Percentiles rank a stretch among this genome's conserved stretches.
Conservation (phyloP, 805 yeast genomes). For the Lachancea nothofagi region DNA sequence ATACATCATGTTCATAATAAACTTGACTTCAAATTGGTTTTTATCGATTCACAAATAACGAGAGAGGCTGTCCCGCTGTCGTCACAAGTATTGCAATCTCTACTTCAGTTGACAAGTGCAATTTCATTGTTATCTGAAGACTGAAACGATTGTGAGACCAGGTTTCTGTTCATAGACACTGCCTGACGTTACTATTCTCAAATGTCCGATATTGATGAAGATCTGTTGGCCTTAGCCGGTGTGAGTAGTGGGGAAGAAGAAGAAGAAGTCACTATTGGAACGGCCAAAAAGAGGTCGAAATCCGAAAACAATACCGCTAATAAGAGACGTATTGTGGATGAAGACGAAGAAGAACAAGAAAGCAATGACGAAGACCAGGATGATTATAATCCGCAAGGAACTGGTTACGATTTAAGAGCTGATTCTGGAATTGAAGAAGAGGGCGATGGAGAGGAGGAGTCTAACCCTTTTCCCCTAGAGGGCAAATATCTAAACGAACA, state of each 20-base stretch:
- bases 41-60: no score
- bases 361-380: slow-evolving; percentile 38
- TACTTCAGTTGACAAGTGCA: no score
- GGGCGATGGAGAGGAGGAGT: slow-evolving; percentile 37
- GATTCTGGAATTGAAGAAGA: slow-evolving; percentile 32
- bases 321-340: slow-evolving; percentile 33
- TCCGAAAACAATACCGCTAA: slow-evolving; percentile 31
- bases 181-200: not conserved
- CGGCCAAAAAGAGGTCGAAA: slow-evolving; percentile 24
- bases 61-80: no score
- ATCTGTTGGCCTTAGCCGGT: slow-evolving; percentile 92
- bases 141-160: no score
- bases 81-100: no score
- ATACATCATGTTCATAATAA: no score
- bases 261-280: slow-evolving; percentile 25
- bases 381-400: slow-evolving; percentile 35
- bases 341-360: slow-evolving; percentile 32
- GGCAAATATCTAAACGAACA: slow-evolving; percentile 81
- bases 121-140: no score
- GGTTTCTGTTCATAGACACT: no score
- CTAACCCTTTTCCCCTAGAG: slow-evolving; percentile 87
- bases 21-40: no score
- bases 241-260: slow-evolving; percentile 47
- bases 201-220: slow-evolving; percentile 91
- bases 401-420: slow-evolving; percentile 21